Base-by-base conservation (phyloP, 306 rosid species). In the Gynostemma pentaphyllum region DNA sequence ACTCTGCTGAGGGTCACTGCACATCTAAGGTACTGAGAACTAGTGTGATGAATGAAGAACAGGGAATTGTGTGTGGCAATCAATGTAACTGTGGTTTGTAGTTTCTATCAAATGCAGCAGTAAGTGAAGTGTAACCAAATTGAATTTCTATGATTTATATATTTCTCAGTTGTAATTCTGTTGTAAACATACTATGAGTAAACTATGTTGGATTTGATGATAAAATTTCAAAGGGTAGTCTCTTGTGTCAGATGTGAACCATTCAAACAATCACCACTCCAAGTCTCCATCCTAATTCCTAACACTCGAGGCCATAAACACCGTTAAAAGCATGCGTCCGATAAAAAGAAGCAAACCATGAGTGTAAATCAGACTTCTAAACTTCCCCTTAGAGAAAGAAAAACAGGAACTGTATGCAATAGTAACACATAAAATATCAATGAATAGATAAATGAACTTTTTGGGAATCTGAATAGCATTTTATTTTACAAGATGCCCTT, bases 1-100 rank as follows among this genome's bases (percentile, higher is more conserved):
- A 83, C 97, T 22, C 68, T 91, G 86, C 70, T 87, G 40, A 85
- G 96, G 82, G 60, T 91, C 47, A 70, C 68, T 42, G 60, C 85
- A 9, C 78, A 83, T 79, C 68, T 87, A 55, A 85, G 47, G 53
- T 83, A 88, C 71, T 86, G 65, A 59, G 12, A 37, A 36, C 64
- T 28, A 34, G 45, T 36, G 12, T 57, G 45, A 10, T 36, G 45
- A 57, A 57, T 45, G 36, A 56, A 78, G 61, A 63, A 61, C 51
- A 53, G 47, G 7, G 36, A 1, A 34, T 9, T 55, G 11, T 16
- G 55, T 8, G 36, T 57, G 56, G 36, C 36, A 28, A 21, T 24
- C 21, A n/a, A 41, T 65, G 59, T 76, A 76, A 66, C 19, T 72
- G 56, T 78, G 81, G 32, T 74, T 76, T 74, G 68, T 68, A 64